Conservation (phyloP, 2,329 filamentous ascomycete genomes). For the Aspergillus aculeatus region DNA sequence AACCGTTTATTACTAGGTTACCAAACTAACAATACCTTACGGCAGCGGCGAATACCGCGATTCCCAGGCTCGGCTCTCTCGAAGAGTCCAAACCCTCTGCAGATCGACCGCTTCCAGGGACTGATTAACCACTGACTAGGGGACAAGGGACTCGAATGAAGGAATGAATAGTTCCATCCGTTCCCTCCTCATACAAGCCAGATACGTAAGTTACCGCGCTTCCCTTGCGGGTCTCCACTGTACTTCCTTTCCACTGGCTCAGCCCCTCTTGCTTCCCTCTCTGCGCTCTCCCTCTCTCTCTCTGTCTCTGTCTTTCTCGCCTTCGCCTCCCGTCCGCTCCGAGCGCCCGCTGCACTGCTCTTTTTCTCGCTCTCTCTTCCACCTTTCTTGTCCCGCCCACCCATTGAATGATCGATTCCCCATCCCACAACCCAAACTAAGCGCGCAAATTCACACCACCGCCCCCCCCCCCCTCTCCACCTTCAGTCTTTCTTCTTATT, state of each 20-base stretch:
- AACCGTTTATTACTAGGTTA: background rate
- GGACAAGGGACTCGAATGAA: no score
- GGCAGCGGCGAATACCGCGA: background rate
- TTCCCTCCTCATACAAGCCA: constrained; percentile 6
- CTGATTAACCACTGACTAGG: background rate
- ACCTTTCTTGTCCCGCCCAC: constrained; percentile 24
- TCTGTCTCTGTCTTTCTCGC: constrained; percentile 21
- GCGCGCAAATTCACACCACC: constrained; percentile 16
- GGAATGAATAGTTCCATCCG: no score
- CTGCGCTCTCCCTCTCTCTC: no score
- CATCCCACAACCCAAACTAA: constrained; percentile 24
- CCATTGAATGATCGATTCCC: constrained; percentile 21
- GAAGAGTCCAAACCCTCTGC: background rate
- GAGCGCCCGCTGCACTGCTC: constrained; percentile 15
- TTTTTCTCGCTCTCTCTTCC: constrained; percentile 25
- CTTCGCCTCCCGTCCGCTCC: constrained; percentile 27
- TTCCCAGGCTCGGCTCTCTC: background rate
- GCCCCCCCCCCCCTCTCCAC: background rate
- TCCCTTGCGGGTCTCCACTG: constrained; percentile 20
- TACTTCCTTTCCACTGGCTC: constrained; percentile 26
- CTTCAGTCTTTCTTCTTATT: constrained; percentile 8
- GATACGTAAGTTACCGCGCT: constrained; percentile 8
- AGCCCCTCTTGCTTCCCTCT: constrained; percentile 27
- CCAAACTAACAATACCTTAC: constrained; percentile 10
- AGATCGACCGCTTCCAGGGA: background rate